Evolutionary conservation across 805 yeast genomes (phyloP), one percentile per base, ranked within the genome.

Genomic region (Starmerella scarabaei): DNA sequence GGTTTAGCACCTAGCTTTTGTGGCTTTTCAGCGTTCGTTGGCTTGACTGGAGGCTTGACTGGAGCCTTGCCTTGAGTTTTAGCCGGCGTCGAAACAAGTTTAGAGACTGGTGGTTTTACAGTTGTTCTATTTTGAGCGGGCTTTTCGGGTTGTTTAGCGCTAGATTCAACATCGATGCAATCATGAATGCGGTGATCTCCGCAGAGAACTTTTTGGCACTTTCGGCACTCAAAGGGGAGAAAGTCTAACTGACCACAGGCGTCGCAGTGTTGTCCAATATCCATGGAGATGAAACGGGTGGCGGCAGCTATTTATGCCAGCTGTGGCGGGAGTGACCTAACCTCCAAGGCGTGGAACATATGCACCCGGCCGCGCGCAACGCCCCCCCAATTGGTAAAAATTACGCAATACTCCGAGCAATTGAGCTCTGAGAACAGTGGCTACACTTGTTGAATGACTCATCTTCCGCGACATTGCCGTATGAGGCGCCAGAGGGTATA

Each of bases 201-300:
- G 45, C 70, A 65, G 47, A 48, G 60, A 5, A 54, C 47, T 35
- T 54, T 53, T 23, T 52, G 51, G 47, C 70, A 65, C 30, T 48
- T 51, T 33, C 53, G 57, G 42, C 70, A 65, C 21, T 47, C 49
- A 45, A 62, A 65, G 30, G 70, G 70, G 21, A 65, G 57, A 38
- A 66, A 65, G 51, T 66, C 70, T 20, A 63, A 52, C 39, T 53
- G 56, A 32, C 56, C 51, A 49, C 70, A 65, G 32, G 46, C 38
- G 35, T 43, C 40, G 54, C 70, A 65, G 48, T 65, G 64, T 37
- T 50, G 45, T 28, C 70, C 70, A 18, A 62, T 51, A 37, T 65
- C 59, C 47, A 64, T 47, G 31, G 17, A 7, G 24, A n/a, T n/a
- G n/a, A n/a, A n/a, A n/a, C 11, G 26, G 26, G 26, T 23, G 26